A percentile compares a stretch with the other conserved stretches of the same genome.
phyloP scores from a whole-genome alignment of 148 eudicot genomes.

The Beta vulgaris region DNA sequence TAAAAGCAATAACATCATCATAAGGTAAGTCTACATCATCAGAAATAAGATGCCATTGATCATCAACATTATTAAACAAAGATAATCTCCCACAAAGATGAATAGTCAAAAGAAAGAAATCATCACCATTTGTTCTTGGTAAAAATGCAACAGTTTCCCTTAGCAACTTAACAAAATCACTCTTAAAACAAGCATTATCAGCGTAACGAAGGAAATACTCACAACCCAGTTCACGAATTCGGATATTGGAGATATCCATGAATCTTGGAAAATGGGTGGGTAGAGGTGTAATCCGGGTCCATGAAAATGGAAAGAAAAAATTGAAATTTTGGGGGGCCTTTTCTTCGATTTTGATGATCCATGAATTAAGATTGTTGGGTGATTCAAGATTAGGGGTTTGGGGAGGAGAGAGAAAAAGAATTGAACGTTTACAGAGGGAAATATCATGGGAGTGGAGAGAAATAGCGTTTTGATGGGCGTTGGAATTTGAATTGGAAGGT shows the following conservation, averaged over 20 bases:
- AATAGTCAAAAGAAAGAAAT: conserved; percentile 53
- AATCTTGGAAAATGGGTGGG: conserved; percentile 35
- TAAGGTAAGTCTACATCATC: conserved; percentile 46
- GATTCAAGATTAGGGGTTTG: background rate
- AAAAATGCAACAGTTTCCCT: conserved; percentile 65
- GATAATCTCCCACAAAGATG: conserved; percentile 74
- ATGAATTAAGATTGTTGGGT: conserved; percentile 25
- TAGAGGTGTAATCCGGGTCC: conserved; percentile 37
- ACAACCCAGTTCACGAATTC: conserved; percentile 49
- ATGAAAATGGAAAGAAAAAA: conserved; percentile 47
- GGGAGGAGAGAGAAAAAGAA: conserved; percentile 33
- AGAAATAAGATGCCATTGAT: conserved; percentile 47
- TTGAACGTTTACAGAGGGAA: conserved; percentile 54
- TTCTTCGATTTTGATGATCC: conserved; percentile 70
- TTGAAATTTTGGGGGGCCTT: conserved; percentile 35
- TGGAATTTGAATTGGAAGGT: background rate
- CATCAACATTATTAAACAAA: conserved; percentile 43
- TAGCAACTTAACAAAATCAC: conserved; percentile 45
- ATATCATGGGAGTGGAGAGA: conserved; percentile 20
- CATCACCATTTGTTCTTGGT: conserved; percentile 15
- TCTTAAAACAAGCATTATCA: conserved; percentile 36
- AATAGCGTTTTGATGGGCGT: conserved; percentile 23
- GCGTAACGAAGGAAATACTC: conserved; percentile 56
- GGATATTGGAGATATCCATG: conserved; percentile 37
- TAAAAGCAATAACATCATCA: conserved; percentile 61